Evolutionary conservation across 176 grass and related monocot species (phyloP).

Genomic region (Rhipidocladum racemiflorum): DNA sequence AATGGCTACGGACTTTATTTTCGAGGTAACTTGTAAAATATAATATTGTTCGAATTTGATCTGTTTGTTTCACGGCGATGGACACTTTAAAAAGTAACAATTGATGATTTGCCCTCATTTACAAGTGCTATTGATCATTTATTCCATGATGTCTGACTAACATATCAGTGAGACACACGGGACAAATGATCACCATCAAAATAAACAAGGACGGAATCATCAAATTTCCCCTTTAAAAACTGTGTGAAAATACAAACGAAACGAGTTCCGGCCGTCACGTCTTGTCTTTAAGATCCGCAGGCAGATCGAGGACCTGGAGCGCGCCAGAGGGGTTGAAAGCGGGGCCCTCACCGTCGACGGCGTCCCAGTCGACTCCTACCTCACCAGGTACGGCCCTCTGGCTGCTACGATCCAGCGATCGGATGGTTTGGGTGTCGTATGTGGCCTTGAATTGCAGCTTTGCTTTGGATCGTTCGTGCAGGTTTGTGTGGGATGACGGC

Average conservation of each 20-base stretch:
- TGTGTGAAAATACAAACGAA: too few relatives aligned
- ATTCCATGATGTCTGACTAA: too few relatives aligned
- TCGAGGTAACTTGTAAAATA: conserved; percentile 28
- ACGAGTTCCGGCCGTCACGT: too few relatives aligned
- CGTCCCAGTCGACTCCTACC: conserved; percentile 85
- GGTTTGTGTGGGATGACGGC: conserved; percentile 98
- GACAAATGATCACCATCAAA: too few relatives aligned
- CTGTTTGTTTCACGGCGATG: too few relatives aligned
- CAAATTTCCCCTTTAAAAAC: too few relatives aligned
- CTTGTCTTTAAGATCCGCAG: conserved; percentile 94
- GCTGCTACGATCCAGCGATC: background rate
- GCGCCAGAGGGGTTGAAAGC: conserved; percentile 47
- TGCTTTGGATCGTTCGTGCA: conserved; percentile 6
- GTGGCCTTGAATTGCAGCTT: background rate
- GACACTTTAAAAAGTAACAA: too few relatives aligned
- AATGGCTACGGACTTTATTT: conserved; percentile 23
- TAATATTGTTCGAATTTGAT: background rate
- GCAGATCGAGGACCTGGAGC: conserved; percentile 94
- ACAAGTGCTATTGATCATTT: too few relatives aligned
- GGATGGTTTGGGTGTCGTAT: background rate
- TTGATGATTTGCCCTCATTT: too few relatives aligned
- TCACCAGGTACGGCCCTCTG: conserved; percentile 56
- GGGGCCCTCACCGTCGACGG: conserved; percentile 83
- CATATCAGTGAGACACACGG: too few relatives aligned
- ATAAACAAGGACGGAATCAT: too few relatives aligned